Percentiles rank a stretch among this genome's conserved stretches.
These are phyloP conservation scores for Thuja plicata DNA, from an alignment of 83 land plant species.

Conservation along the genomic window DNA sequence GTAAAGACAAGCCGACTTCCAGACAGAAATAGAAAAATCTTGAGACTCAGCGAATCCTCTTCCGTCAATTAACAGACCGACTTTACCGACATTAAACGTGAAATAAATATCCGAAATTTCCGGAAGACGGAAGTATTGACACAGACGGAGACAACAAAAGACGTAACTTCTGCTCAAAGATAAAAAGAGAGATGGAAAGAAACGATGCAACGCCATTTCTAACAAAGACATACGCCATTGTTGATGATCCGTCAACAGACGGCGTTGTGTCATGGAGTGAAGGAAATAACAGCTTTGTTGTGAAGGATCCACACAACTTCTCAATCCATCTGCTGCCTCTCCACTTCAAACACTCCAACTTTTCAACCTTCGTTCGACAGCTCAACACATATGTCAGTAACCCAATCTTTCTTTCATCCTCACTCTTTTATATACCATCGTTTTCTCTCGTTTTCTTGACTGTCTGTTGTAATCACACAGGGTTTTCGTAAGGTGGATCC, in stretches of 20 bases:
- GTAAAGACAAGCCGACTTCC: no score
- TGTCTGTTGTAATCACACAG: slow-evolving; percentile 9
- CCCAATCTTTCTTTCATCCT: no score
- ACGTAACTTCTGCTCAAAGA: no score
- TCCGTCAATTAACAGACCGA: no score
- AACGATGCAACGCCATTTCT: background rate
- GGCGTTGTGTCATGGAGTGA: slow-evolving; percentile 10
- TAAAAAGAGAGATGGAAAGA: background rate
- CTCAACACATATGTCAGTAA: slow-evolving; percentile 21
- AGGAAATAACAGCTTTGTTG: background rate
- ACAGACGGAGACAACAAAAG: no score
- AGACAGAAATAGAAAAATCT: no score
- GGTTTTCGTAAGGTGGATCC: slow-evolving; percentile 77
- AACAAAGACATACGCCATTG: slow-evolving; percentile 1
- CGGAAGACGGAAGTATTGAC: no score
- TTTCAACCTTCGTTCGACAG: slow-evolving; percentile 21
- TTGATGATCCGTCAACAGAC: slow-evolving; percentile 17
- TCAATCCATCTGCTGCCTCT: slow-evolving; percentile 11
- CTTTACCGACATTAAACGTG: no score
- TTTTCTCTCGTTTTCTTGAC: no score
- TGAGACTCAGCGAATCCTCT: no score
- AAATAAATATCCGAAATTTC: no score
- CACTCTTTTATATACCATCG: no score
- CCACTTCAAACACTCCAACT: slow-evolving; percentile 19
- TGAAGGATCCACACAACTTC: slow-evolving; percentile 12